Conservation (phyloP, 2,329 filamentous ascomycete species). For the Ilyonectria robusta region DNA sequence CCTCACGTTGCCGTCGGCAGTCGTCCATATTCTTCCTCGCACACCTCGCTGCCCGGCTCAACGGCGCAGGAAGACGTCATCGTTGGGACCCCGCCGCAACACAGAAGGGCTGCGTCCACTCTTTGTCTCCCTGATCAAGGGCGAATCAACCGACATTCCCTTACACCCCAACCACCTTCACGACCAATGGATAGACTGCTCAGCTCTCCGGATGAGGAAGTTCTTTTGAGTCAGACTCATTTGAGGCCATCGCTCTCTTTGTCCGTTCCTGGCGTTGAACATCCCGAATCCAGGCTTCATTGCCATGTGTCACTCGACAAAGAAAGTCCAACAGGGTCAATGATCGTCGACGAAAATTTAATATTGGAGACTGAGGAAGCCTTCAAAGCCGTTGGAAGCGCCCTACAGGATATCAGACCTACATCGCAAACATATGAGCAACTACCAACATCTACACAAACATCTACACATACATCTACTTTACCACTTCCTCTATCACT, state of each 20-base stretch:
- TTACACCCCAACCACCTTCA: conserved; percentile 39
- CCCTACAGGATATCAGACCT: conserved; percentile 55
- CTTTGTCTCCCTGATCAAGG: conserved; percentile 52
- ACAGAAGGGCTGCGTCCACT: conserved; percentile 47
- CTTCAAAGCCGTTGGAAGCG: conserved; percentile 61
- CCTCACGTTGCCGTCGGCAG: conserved; percentile 55
- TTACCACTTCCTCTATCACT: conserved; percentile 38
- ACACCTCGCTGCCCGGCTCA: conserved; percentile 62
- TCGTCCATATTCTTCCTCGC: conserved; percentile 56
- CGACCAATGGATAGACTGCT: conserved; percentile 39
- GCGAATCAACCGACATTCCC: conserved; percentile 40
- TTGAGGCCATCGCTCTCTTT: conserved; percentile 41
- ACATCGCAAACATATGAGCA: conserved; percentile 35
- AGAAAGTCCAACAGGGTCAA: conserved; percentile 44
- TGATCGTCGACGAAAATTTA: conserved; percentile 60
- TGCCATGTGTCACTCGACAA: conserved; percentile 28
- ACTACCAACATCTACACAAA: conserved; percentile 5
- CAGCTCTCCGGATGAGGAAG: conserved; percentile 21
- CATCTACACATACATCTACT: conserved; percentile 9
- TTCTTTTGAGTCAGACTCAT: conserved; percentile 22
- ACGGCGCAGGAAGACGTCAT: conserved; percentile 54
- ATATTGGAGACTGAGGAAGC: conserved; percentile 66
- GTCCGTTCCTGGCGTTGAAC: conserved; percentile 38
- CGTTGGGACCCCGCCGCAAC: conserved; percentile 41
- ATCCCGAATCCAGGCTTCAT: conserved; percentile 24